A percentile compares a stretch with the other conserved stretches of the same genome.
Conservation (phyloP, 805 yeast species). For the Candida alai region DNA sequence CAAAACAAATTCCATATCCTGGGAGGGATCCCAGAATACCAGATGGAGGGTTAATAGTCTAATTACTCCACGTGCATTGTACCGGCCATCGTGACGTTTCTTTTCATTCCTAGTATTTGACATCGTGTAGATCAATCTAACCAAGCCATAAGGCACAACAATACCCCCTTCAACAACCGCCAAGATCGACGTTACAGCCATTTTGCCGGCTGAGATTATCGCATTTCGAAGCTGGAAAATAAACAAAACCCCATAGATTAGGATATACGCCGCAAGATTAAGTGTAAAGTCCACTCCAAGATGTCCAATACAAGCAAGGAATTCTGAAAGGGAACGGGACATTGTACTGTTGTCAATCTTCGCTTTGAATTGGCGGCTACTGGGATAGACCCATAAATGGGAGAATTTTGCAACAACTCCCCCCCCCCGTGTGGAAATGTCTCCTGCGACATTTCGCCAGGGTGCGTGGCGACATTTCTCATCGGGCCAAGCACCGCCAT, state of each 20-base stretch:
- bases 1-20: background rate
- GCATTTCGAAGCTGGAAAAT: conserved; percentile 6
- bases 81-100: conserved; percentile 5
- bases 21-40: conserved; percentile 5
- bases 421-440: no score
- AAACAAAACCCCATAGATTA: conserved; percentile 4
- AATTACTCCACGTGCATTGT: conserved; percentile 7
- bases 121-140: conserved; percentile 5
- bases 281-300: conserved; percentile 7
- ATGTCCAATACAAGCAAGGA: no score
- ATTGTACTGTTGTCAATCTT: no score
- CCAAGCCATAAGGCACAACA: conserved; percentile 4
- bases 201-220: background rate
- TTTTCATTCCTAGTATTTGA: conserved; percentile 3
- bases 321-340: no score
- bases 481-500: no score
- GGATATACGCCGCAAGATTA: conserved; percentile 5
- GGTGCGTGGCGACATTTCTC: no score
- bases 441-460: no score
- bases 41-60: conserved; percentile 6
- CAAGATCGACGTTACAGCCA: background rate
- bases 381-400: no score
- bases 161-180: conserved; percentile 1
- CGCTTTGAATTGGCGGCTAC: no score
- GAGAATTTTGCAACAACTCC: no score